Conservation (phyloP, 768 basidiomycete species). For the Phlegmacium glaucopus region DNA sequence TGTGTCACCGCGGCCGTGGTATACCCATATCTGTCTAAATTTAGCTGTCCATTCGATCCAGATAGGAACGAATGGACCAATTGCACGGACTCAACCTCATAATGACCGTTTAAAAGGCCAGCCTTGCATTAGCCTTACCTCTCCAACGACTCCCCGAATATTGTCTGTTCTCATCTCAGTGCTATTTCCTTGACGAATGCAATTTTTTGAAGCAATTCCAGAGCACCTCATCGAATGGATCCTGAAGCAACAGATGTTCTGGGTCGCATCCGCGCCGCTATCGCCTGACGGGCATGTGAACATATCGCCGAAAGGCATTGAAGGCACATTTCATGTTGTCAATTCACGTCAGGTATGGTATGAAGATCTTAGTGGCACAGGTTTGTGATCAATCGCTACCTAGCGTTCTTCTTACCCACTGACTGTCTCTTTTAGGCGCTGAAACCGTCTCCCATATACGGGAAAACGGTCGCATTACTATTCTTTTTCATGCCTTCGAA, state of each 20-base stretch:
- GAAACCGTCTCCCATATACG: conserved; percentile 48
- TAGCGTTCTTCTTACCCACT: not conserved
- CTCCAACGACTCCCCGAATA: too few species aligned
- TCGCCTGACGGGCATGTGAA: conserved; percentile 57
- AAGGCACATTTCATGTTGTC: conserved; percentile 58
- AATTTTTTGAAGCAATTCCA: conserved; percentile 56
- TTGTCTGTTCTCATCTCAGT: too few species aligned
- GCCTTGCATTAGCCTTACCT: too few species aligned
- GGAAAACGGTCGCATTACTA: conserved; percentile 58
- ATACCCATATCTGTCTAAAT: too few species aligned
- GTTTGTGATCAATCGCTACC: conserved; percentile 30
- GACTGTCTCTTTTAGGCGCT: conserved; percentile 24
- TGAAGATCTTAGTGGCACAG: conserved; percentile 70
- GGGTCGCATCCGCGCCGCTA: conserved; percentile 68
- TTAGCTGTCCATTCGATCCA: too few species aligned
- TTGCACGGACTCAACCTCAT: too few species aligned
- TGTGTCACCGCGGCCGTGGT: too few species aligned
- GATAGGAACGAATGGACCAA: too few species aligned
- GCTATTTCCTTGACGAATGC: conserved; percentile 34
- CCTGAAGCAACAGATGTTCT: conserved; percentile 61
- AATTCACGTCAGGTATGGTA: conserved; percentile 62
- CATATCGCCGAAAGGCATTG: conserved; percentile 61
- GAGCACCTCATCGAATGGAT: conserved; percentile 54
- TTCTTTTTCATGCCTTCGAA: conserved; percentile 62
- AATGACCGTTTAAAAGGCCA: too few species aligned